phyloP scores from a whole-genome alignment of 2,329 filamentous ascomycete species.

The Blastomyces emzantsi region DNA sequence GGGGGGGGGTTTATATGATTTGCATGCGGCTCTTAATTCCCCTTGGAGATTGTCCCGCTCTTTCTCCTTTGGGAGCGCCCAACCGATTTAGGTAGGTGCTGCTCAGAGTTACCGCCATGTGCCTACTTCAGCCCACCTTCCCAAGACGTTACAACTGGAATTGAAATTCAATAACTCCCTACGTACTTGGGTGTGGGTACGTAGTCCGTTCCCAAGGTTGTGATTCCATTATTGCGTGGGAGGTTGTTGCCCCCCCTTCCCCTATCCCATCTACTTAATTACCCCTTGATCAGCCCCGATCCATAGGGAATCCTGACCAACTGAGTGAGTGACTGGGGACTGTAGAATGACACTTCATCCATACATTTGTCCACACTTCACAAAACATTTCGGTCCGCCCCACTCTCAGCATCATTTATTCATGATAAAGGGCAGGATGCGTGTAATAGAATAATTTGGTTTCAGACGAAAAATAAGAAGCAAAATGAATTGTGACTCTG shows the following conservation, averaged over 20 bases:
- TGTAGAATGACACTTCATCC: background rate
- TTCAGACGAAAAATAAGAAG: background rate
- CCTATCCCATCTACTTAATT: no score
- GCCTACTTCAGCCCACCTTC: background rate
- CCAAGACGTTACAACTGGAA: no score
- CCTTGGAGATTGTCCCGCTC: background rate
- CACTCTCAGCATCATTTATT: background rate
- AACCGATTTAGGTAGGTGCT: no score
- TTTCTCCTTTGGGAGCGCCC: background rate
- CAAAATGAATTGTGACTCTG: conserved; percentile 6
- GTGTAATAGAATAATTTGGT: background rate
- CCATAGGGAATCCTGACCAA: no score
- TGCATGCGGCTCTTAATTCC: background rate
- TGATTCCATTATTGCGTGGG: no score
- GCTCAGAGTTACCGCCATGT: background rate
- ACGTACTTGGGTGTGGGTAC: no score
- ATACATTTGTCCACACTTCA: background rate
- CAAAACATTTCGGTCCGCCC: background rate
- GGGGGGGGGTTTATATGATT: background rate
- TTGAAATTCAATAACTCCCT: no score
- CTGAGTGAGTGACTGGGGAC: background rate
- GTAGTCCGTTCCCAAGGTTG: no score
- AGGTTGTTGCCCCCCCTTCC: no score
- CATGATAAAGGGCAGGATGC: background rate
- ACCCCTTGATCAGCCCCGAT: no score